Evolutionary conservation across 2,329 filamentous ascomycete species (phyloP), one percentile per base, ranked within the genome.

Genomic region (Pseudogymnoascus sp.): DNA sequence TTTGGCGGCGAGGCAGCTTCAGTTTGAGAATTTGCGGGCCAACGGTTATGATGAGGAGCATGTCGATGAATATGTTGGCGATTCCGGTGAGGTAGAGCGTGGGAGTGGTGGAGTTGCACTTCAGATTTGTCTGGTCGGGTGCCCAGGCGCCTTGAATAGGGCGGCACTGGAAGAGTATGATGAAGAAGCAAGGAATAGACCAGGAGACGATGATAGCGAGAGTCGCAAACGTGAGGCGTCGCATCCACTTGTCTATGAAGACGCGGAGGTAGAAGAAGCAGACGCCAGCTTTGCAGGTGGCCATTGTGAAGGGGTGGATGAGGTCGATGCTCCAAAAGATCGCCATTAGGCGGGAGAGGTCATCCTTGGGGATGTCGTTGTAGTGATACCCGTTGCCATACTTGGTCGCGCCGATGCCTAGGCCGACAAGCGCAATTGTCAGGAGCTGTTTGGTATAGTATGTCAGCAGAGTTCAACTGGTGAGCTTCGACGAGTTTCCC

Each of bases 241-340:
- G 54, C 54, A 58, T 58, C 18, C 28, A 34, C 22, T 38, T 34
- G 0, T 70, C 66, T 0, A 79, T 78, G 64, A 85, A 85, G 61
- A 84, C 78, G 59, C 79, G 76, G 5, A 81, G 70, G 65, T 82
- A 84, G 68, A 84, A 83, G 66, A 79, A 74, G 0, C 84, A 70
- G 20, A 85, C 72, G 0, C 80, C 76, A 4, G 81, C 68, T 64
- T 83, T 82, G 14, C 80, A 72, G 22, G 80, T 69, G 1, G 76
- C 70, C 9, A 81, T 68, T 16, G 77, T 70, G 3, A 70, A 59
- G 66, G 82, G 80, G 68, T 83, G 81, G 18, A 80, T 43, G 6
- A 73, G 64, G 25, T 76, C 74, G 28, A 58, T 38, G 62, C 74
- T 66, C 64, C 76, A 81, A 25, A 81, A 75, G 65, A 50, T 28